Percentiles rank a stretch among this genome's conserved stretches.
phyloP scores from a whole-genome alignment of 2,329 filamentous ascomycete genomes.

The Beauveria asiatica region DNA sequence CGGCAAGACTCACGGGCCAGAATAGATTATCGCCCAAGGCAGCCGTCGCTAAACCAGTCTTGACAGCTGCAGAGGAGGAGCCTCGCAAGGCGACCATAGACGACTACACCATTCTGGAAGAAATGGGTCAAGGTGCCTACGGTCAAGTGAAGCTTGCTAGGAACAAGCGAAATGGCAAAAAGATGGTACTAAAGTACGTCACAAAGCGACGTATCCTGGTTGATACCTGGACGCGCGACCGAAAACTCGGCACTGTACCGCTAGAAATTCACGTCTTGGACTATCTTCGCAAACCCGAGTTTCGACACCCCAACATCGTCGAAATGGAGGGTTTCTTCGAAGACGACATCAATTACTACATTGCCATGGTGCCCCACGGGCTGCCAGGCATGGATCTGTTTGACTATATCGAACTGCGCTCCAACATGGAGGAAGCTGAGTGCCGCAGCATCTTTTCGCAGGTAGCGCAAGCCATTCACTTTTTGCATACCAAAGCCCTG shows the following conservation, averaged over 20 bases:
- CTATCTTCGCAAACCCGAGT: conserved; percentile 69
- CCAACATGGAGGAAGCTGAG: conserved; percentile 93
- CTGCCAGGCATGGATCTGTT: conserved; percentile 97
- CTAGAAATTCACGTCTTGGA: conserved; percentile 96
- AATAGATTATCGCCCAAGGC: conserved; percentile 23
- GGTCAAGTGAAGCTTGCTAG: conserved; percentile 93
- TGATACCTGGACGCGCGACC: conserved; percentile 95
- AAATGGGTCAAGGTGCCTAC: conserved; percentile 97
- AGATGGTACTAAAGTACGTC: conserved; percentile 94
- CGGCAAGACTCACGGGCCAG: conserved; percentile 42
- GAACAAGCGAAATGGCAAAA: conserved; percentile 70
- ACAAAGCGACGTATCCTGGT: conserved; percentile 95
- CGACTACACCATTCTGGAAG: conserved; percentile 87
- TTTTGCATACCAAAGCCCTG: conserved; percentile 80
- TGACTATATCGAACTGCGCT: conserved; percentile 93
- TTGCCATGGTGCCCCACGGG: conserved; percentile 94
- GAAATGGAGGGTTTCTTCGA: conserved; percentile 69
- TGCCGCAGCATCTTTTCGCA: conserved; percentile 93
- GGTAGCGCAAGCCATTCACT: conserved; percentile 80
- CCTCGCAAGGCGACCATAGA: conserved; percentile 71
- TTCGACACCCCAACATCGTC: conserved; percentile 60
- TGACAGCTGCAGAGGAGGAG: conserved; percentile 23
- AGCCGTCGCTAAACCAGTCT: conserved; percentile 23
- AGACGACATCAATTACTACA: conserved; percentile 91
- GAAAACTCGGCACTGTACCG: conserved; percentile 85